phyloP scores from a whole-genome alignment of 1,284 basidiomycete species.

The Papiliotrema nemorosa region DNA sequence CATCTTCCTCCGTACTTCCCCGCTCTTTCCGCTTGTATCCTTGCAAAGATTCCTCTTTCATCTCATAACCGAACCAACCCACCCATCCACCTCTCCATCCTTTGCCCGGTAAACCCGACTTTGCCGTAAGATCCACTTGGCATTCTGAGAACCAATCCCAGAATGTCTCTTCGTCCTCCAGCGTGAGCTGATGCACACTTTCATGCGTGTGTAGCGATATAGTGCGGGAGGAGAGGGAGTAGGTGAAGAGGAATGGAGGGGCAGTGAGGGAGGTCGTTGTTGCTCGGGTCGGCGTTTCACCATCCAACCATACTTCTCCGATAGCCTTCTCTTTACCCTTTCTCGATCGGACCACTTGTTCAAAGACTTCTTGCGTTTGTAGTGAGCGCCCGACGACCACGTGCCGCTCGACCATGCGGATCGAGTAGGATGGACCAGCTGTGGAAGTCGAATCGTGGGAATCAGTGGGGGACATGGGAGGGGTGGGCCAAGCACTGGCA shows the following conservation, averaged over 20 bases:
- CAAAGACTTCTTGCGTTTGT: slow-evolving; percentile 47
- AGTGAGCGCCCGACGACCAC: slow-evolving; percentile 22
- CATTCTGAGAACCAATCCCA: slow-evolving; percentile 44
- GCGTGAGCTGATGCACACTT: background rate
- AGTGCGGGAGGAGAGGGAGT: slow-evolving; percentile 34
- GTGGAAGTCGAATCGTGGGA: background rate
- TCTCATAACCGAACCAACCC: slow-evolving; percentile 57
- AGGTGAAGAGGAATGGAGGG: slow-evolving; percentile 43
- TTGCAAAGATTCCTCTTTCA: slow-evolving; percentile 53
- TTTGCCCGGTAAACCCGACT: slow-evolving; percentile 8
- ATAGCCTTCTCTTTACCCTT: slow-evolving; percentile 31
- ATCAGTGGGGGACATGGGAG: slow-evolving; percentile 17
- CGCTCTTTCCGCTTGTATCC: slow-evolving; percentile 26
- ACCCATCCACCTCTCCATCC: slow-evolving; percentile 54
- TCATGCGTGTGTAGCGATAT: slow-evolving; percentile 25
- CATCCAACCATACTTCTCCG: slow-evolving; percentile 55
- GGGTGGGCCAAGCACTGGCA: slow-evolving; percentile 16
- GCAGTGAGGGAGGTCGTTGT: slow-evolving; percentile 43
- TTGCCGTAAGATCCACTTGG: slow-evolving; percentile 18
- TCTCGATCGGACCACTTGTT: slow-evolving; percentile 37
- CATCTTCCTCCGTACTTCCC: slow-evolving; percentile 9
- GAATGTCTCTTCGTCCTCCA: slow-evolving; percentile 34
- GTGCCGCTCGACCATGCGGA: slow-evolving; percentile 21
- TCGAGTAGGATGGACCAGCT: background rate
- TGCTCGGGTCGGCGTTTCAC: slow-evolving; percentile 44